These are phyloP conservation scores for Fusarium succisae DNA, from an alignment of 2,329 filamentous ascomycete genomes.

Conservation along the genomic window DNA sequence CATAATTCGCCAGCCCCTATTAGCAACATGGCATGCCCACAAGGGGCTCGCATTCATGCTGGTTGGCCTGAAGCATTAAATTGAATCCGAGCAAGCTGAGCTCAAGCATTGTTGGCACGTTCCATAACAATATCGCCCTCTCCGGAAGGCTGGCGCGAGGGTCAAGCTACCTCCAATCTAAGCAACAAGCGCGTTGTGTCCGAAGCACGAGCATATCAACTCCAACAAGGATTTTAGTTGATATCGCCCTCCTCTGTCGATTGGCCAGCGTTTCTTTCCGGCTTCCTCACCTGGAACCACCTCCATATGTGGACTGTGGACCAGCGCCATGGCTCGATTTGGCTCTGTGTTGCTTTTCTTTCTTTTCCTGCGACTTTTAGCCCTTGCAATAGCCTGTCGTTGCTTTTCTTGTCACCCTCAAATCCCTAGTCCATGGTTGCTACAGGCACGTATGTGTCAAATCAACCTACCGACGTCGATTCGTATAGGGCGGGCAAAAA, in stretches of 20 bases:
- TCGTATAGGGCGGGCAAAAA: not conserved
- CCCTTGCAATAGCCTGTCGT: slow-evolving; percentile 11
- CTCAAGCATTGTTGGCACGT: slow-evolving; percentile 31
- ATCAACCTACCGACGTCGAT: not conserved
- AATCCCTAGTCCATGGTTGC: slow-evolving; percentile 3
- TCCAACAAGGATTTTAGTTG: slow-evolving; percentile 24
- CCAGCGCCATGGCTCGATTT: slow-evolving; percentile 31
- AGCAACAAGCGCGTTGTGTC: slow-evolving; percentile 14
- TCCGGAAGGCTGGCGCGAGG: slow-evolving; percentile 33
- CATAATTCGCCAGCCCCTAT: slow-evolving; percentile 21
- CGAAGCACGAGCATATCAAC: slow-evolving; percentile 22
- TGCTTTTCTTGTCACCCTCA: slow-evolving; percentile 28
- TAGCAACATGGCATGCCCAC: slow-evolving; percentile 2
- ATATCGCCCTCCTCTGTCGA: slow-evolving; percentile 34
- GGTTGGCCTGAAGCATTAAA: slow-evolving; percentile 10
- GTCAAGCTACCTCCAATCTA: slow-evolving; percentile 27
- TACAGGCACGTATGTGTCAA: slow-evolving; percentile 7
- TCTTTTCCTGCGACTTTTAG: slow-evolving; percentile 19
- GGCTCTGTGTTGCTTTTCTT: slow-evolving; percentile 30
- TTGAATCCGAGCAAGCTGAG: slow-evolving; percentile 6
- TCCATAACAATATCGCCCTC: slow-evolving; percentile 40
- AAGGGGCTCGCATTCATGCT: slow-evolving; percentile 19
- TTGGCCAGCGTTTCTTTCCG: slow-evolving; percentile 34
- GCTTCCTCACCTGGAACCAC: slow-evolving; percentile 30
- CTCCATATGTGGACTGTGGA: slow-evolving; percentile 33